A percentile compares a stretch with the other conserved stretches of the same genome.
Conservation (phyloP, 2,329 filamentous ascomycete species). For the Davidsoniella australis region DNA sequence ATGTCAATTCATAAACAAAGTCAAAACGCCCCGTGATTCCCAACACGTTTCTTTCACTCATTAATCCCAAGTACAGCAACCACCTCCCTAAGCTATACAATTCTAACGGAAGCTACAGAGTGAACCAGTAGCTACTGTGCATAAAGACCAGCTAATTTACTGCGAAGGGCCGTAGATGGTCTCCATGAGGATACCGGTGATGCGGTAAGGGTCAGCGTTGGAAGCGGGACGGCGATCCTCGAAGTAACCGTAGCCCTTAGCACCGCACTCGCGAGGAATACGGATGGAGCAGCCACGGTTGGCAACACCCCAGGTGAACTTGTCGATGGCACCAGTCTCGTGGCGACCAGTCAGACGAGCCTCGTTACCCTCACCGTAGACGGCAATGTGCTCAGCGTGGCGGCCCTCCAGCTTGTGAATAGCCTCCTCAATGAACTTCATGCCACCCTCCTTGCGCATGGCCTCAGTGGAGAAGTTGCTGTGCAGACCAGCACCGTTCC, state of each 20-base stretch:
- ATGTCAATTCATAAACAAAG: constrained; percentile 5
- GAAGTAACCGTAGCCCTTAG: constrained; percentile 89
- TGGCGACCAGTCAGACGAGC: constrained; percentile 81
- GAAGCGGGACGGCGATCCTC: constrained; percentile 71
- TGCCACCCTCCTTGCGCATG: constrained; percentile 81
- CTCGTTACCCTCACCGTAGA: constrained; percentile 93
- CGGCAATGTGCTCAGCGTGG: constrained; percentile 72
- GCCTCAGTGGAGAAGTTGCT: constrained; percentile 82
- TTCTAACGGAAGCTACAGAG: too few relatives aligned
- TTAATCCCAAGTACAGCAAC: constrained; percentile 2
- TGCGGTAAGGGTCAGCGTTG: constrained; percentile 74
- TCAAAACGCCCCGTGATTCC: constrained; percentile 12
- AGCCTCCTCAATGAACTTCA: constrained; percentile 81
- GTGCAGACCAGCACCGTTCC: constrained; percentile 93
- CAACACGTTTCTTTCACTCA: constrained; percentile 9
- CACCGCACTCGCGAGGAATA: constrained; percentile 69
- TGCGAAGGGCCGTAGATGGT: constrained; percentile 31
- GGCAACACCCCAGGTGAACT: constrained; percentile 86
- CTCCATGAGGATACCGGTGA: constrained; percentile 65
- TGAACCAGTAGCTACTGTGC: too few relatives aligned
- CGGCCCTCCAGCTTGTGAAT: constrained; percentile 70
- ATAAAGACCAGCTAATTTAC: constrained; percentile 2
- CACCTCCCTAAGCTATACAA: too few relatives aligned
- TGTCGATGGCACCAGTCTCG: constrained; percentile 87
- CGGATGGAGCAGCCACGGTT: constrained; percentile 91